These are phyloP conservation scores for Trichoderma sp. DNA, from an alignment of 2,329 filamentous ascomycete species.

Conservation along the genomic window DNA sequence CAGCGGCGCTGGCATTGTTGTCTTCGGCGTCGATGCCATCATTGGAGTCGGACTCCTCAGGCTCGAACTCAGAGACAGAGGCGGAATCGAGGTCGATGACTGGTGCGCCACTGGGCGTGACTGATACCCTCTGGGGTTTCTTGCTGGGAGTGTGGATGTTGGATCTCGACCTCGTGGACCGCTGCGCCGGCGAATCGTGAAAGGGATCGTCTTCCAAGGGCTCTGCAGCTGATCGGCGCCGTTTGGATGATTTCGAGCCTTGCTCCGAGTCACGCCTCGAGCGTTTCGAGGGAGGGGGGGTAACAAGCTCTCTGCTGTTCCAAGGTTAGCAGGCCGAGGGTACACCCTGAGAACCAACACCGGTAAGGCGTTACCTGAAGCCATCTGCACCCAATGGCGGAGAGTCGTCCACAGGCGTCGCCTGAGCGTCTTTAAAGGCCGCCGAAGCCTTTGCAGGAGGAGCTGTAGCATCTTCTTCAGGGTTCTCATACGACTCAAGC, in stretches of 20 bases:
- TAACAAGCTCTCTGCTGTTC: conserved; percentile 39
- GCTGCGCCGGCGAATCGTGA: conserved; percentile 35
- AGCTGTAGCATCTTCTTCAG: conserved; percentile 31
- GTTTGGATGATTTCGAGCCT: conserved; percentile 29
- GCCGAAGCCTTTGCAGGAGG: conserved; percentile 10
- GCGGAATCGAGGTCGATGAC: conserved; percentile 40
- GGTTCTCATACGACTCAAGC: conserved; percentile 25
- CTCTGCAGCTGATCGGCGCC: conserved; percentile 29
- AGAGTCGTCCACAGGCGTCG: conserved; percentile 27
- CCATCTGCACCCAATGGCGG: conserved; percentile 26
- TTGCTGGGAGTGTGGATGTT: conserved; percentile 25
- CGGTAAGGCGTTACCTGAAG: conserved; percentile 32
- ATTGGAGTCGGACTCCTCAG: neutral
- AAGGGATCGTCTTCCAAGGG: conserved; percentile 27
- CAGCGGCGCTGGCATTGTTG: conserved; percentile 23
- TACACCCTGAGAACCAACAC: neutral
- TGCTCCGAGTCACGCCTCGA: conserved; percentile 36
- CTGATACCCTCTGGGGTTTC: conserved; percentile 1
- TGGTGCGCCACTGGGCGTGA: conserved; percentile 26
- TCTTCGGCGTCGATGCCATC: conserved; percentile 5
- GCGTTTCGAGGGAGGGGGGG: conserved; percentile 46
- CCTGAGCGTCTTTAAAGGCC: neutral
- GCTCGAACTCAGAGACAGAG: conserved; percentile 21
- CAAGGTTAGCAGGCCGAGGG: conserved; percentile 28
- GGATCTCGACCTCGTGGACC: conserved; percentile 28